Evolutionary conservation across 495 filamentous ascomycete genomes (phyloP).

Genomic region (Aspergillus sclerotioniger): DNA sequence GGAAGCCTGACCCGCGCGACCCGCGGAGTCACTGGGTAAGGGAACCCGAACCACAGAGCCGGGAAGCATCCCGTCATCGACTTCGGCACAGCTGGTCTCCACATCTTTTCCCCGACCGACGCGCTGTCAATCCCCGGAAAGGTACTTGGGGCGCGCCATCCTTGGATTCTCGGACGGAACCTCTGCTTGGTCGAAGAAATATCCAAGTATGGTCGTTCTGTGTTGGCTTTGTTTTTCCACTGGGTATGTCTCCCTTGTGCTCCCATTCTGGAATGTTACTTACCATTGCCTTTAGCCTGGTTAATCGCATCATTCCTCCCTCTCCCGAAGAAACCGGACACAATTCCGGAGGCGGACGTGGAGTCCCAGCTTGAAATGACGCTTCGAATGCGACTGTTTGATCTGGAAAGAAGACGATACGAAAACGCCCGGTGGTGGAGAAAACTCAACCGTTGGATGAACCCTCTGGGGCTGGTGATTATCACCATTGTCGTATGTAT

Average conservation of each 20-base stretch:
- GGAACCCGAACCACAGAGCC: slow-evolving; percentile 24
- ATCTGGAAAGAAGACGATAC: slow-evolving; percentile 61
- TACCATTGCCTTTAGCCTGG: slow-evolving; percentile 57
- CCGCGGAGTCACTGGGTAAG: slow-evolving; percentile 46
- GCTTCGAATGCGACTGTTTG: slow-evolving; percentile 42
- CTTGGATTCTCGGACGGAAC: slow-evolving; percentile 58
- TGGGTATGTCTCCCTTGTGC: slow-evolving; percentile 52
- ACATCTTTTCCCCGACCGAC: slow-evolving; percentile 65
- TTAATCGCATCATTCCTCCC: slow-evolving; percentile 81
- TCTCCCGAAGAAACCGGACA: slow-evolving; percentile 57
- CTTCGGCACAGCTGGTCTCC: slow-evolving; percentile 65
- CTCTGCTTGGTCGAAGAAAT: slow-evolving; percentile 65
- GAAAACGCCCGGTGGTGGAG: slow-evolving; percentile 92
- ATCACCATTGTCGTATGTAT: slow-evolving; percentile 69
- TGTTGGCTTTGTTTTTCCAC: slow-evolving; percentile 80
- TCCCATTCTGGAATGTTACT: slow-evolving; percentile 2
- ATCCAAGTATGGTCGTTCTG: slow-evolving; percentile 85
- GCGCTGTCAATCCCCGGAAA: slow-evolving; percentile 31
- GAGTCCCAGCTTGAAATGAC: slow-evolving; percentile 41
- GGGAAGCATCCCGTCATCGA: slow-evolving; percentile 25
- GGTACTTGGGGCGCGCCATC: slow-evolving; percentile 67
- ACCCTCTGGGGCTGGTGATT: slow-evolving; percentile 71
- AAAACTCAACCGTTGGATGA: slow-evolving; percentile 84
- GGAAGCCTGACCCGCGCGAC: slow-evolving; percentile 37
- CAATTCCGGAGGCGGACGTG: slow-evolving; percentile 26